Percentiles rank a stretch among this genome's conserved stretches.
phyloP scores from a whole-genome alignment of 306 rosid species.

The Prunus davidiana region DNA sequence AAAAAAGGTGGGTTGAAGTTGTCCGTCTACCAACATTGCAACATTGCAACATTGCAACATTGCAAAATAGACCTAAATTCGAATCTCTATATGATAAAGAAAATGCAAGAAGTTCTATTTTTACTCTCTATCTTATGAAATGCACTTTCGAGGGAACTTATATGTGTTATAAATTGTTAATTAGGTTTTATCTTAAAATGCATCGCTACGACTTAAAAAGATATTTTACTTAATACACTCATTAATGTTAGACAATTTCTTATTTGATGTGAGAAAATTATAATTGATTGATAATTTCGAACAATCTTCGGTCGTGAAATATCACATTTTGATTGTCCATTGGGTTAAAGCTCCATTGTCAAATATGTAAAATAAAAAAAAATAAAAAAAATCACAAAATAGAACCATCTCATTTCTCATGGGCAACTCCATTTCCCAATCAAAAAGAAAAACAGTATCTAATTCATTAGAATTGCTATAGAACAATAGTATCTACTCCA shows the following conservation, averaged over 20 bases:
- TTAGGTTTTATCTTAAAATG: not conserved
- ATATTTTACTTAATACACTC: too few relatives aligned
- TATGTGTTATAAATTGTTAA: not conserved
- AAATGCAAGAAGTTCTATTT: not conserved
- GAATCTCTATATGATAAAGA: not conserved
- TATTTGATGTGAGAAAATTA: not conserved
- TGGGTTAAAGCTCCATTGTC: too few relatives aligned
- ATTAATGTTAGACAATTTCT: too few relatives aligned
- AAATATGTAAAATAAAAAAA: too few relatives aligned
- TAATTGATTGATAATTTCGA: not conserved
- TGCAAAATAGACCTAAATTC: not conserved
- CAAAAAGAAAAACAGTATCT: too few relatives aligned
- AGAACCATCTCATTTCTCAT: too few relatives aligned
- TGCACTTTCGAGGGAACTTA: not conserved
- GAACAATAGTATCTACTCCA: not conserved
- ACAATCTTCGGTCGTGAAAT: too few relatives aligned
- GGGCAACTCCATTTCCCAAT: too few relatives aligned
- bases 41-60: not conserved
- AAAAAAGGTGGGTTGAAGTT: slow-evolving; percentile 29
- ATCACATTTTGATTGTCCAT: too few relatives aligned
- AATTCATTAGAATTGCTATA: not conserved
- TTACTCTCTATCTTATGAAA: not conserved
- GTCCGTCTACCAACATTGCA: slow-evolving; percentile 25
- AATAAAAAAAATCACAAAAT: too few relatives aligned
- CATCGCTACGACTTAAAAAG: not conserved